A percentile compares a stretch with the other conserved stretches of the same genome.
Evolutionary conservation across 768 basidiomycete species (phyloP).

Genomic region (Phanerodontia chrysosporium): DNA sequence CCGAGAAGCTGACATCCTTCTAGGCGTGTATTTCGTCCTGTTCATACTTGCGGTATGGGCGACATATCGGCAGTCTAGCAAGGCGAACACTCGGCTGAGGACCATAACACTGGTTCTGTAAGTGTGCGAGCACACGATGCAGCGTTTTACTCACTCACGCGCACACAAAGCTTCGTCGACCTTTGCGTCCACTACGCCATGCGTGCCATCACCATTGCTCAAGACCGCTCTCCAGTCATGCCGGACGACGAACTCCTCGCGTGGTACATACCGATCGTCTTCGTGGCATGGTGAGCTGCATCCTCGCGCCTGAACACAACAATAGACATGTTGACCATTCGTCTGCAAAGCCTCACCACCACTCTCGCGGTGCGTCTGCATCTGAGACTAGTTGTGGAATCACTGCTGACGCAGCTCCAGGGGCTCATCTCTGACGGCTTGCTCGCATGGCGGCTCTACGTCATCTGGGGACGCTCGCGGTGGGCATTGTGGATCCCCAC

Average conservation of each 20-base stretch:
- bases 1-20: neutral
- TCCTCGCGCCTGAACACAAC: neutral
- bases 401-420: neutral
- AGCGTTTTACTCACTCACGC: neutral
- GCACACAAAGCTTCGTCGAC: constrained; percentile 12
- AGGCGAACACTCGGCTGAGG: constrained; percentile 12
- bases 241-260: constrained; percentile 8
- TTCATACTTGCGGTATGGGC: constrained; percentile 21
- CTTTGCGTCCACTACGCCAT: constrained; percentile 17
- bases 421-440: constrained; percentile 20
- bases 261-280: constrained; percentile 17
- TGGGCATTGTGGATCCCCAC: constrained; percentile 20
- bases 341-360: neutral
- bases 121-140: neutral
- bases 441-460: constrained; percentile 22
- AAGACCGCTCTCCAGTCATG: constrained; percentile 8
- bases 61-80: constrained; percentile 3
- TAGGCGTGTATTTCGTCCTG: constrained; percentile 18
- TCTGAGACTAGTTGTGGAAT: neutral
- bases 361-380: neutral
- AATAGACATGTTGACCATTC: neutral
- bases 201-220: constrained; percentile 15
- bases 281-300: constrained; percentile 13
- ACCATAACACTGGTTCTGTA: constrained; percentile 17
- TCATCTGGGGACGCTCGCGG: constrained; percentile 11